Evolutionary conservation across 306 rosid genomes (phyloP).

Genomic region (Prunus salicina): DNA sequence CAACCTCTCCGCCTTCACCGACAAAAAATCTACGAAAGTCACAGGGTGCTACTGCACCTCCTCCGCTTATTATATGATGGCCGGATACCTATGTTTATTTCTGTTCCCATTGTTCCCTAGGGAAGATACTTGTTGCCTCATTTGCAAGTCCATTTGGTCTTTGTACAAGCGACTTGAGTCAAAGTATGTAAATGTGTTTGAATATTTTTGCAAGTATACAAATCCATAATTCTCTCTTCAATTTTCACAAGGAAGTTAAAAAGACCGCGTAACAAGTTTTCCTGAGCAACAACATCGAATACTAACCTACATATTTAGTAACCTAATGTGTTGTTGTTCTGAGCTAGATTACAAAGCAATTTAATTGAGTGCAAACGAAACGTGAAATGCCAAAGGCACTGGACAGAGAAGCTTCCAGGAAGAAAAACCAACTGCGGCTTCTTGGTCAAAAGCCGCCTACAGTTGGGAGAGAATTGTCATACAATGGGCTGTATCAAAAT

Average conservation of each 20-base stretch:
- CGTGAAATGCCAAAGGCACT: too few species aligned
- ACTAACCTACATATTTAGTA: too few species aligned
- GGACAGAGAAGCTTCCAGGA: too few species aligned
- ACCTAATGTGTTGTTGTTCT: too few species aligned
- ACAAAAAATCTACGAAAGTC: not conserved
- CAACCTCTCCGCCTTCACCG: slow-evolving; percentile 37
- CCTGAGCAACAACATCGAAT: too few species aligned
- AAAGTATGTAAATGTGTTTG: not conserved
- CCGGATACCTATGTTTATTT: not conserved
- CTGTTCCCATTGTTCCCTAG: not conserved
- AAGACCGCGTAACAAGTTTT: not conserved
- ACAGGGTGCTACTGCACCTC: not conserved
- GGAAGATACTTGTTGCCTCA: not conserved
- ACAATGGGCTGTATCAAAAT: too few species aligned
- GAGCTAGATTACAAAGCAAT: too few species aligned
- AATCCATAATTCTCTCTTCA: not conserved
- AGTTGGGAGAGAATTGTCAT: too few species aligned
- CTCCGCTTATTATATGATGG: slow-evolving; percentile 4
- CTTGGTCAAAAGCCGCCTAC: too few species aligned
- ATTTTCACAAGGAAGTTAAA: not conserved
- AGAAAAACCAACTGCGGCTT: too few species aligned
- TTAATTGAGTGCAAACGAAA: too few species aligned
- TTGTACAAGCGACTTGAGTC: not conserved
- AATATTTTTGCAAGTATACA: not conserved
- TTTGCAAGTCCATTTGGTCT: slow-evolving; percentile 4